Percentiles rank a stretch among this genome's conserved stretches.
Evolutionary conservation across 2,329 filamentous ascomycete genomes (phyloP).

Genomic region (Aspergillus udagawae): DNA sequence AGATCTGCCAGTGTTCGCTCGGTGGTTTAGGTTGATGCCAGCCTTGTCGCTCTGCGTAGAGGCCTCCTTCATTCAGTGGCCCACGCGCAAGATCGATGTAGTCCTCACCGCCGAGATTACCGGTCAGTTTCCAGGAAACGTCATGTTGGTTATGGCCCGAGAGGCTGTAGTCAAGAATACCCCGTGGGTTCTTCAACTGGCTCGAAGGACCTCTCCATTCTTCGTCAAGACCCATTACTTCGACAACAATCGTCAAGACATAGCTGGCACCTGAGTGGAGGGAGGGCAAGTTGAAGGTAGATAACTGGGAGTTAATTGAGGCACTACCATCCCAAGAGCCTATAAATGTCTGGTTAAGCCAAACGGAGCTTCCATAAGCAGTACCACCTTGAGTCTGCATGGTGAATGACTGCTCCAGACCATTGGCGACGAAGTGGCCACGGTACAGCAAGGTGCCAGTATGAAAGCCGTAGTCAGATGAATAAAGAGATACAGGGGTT

Average conservation of each 20-base stretch:
- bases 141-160: constrained; percentile 32
- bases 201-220: constrained; percentile 59
- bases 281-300: constrained; percentile 54
- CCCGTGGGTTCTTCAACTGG: constrained; percentile 55
- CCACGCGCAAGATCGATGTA: constrained; percentile 50
- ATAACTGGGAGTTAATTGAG: constrained; percentile 47
- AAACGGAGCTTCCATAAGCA: constrained; percentile 64
- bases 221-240: constrained; percentile 69
- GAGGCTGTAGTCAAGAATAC: constrained; percentile 47
- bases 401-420: constrained; percentile 55
- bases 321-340: constrained; percentile 61
- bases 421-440: constrained; percentile 63
- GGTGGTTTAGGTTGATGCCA: constrained; percentile 51
- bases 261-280: constrained; percentile 52
- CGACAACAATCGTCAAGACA: constrained; percentile 65
- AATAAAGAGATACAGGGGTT: constrained; percentile 65
- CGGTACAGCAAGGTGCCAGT: constrained; percentile 66
- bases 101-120: constrained; percentile 55
- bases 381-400: constrained; percentile 62
- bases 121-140: constrained; percentile 55
- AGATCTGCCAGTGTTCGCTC: constrained; percentile 28
- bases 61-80: constrained; percentile 55
- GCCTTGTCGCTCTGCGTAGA: constrained; percentile 54
- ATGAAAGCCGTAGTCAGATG: constrained; percentile 72
- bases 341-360: constrained; percentile 60